phyloP scores from a whole-genome alignment of 371 early-diverging fungal genomes.

The Rhizopus microsporus region DNA sequence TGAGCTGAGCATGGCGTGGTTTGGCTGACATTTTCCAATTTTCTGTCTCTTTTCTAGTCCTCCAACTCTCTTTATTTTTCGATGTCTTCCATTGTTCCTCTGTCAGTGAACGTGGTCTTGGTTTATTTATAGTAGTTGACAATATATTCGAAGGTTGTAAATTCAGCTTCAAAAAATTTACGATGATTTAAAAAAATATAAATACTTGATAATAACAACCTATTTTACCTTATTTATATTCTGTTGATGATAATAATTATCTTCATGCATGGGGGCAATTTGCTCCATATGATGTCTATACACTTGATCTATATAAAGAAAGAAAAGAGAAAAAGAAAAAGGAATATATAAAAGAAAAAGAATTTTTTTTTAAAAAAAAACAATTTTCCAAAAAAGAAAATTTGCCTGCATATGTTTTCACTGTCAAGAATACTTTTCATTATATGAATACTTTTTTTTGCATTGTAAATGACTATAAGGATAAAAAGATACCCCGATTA shows the following conservation, averaged over 20 bases:
- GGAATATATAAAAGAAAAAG: too few relatives aligned
- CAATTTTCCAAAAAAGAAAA: too few relatives aligned
- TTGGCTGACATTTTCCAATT: slow-evolving; percentile 28
- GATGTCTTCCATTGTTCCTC: slow-evolving; percentile 19
- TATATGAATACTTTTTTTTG: too few relatives aligned
- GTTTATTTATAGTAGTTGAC: background rate
- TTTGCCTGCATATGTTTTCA: too few relatives aligned
- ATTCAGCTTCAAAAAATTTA: background rate
- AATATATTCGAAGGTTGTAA: background rate
- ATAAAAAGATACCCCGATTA: too few relatives aligned
- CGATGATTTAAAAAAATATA: background rate
- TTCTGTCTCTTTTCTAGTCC: slow-evolving; percentile 10
- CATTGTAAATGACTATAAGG: too few relatives aligned
- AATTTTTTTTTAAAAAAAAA: too few relatives aligned
- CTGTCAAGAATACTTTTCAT: too few relatives aligned
- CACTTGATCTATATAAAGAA: too few relatives aligned
- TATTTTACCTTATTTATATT: background rate
- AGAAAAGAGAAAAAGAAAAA: too few relatives aligned
- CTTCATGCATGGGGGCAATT: background rate
- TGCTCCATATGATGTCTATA: background rate
- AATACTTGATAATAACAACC: too few relatives aligned
- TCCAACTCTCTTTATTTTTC: slow-evolving; percentile 6
- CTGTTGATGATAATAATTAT: background rate
- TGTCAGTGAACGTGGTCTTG: slow-evolving; percentile 7
- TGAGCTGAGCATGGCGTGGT: slow-evolving; percentile 23